Evolutionary conservation across 306 rosid genomes (phyloP).

Genomic region (Lathyrus sativus): DNA sequence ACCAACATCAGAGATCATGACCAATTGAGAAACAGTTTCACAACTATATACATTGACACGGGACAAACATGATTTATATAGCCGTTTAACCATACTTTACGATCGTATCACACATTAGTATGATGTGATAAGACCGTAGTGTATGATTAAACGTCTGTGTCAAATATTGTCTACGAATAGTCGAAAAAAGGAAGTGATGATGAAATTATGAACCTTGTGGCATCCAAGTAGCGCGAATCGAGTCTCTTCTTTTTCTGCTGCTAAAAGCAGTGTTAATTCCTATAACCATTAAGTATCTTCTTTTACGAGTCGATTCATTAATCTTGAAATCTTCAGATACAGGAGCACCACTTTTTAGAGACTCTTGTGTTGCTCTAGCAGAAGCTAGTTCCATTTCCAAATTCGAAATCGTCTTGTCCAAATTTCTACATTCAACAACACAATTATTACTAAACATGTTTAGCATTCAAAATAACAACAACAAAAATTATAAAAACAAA

Average conservation of each 20-base stretch:
- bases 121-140: neutral
- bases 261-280: slow-evolving; percentile 97
- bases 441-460: slow-evolving; percentile 5
- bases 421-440: slow-evolving; percentile 53
- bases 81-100: neutral
- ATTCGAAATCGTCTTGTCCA: slow-evolving; percentile 86
- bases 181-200: slow-evolving; percentile 5
- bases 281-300: slow-evolving; percentile 83
- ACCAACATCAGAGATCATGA: slow-evolving; percentile 39
- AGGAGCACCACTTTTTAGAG: slow-evolving; percentile 71
- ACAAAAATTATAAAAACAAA: neutral
- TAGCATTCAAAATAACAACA: neutral
- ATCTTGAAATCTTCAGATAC: slow-evolving; percentile 53
- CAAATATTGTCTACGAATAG: neutral
- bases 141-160: neutral
- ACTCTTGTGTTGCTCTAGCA: slow-evolving; percentile 84
- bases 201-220: slow-evolving; percentile 70
- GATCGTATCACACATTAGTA: neutral
- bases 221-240: slow-evolving; percentile 93
- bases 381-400: slow-evolving; percentile 92
- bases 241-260: slow-evolving; percentile 96
- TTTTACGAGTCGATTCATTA: slow-evolving; percentile 50
- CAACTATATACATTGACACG: neutral
- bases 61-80: neutral
- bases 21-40: neutral